Conservation (phyloP, 1,284 basidiomycete species). For the Malassezia caprae region DNA sequence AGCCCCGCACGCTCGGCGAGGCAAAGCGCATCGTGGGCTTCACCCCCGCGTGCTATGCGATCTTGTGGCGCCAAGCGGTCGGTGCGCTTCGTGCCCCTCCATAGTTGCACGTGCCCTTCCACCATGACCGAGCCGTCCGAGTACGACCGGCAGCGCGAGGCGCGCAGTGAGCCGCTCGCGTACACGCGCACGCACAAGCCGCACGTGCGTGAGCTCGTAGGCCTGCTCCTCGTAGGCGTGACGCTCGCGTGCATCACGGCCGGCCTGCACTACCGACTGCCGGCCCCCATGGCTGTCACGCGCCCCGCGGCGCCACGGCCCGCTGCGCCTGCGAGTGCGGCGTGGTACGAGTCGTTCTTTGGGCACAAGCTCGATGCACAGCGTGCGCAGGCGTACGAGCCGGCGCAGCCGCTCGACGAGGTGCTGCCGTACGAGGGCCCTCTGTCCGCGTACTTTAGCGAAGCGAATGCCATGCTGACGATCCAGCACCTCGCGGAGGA, state of each 20-base stretch:
- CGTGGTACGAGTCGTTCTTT: not conserved
- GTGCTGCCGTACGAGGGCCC: not conserved
- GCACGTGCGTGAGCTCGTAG: constrained; percentile 13
- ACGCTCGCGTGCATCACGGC: constrained; percentile 25
- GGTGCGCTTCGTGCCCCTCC: not conserved
- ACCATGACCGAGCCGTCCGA: not conserved
- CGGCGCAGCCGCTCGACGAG: constrained; percentile 1
- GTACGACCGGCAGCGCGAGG: not conserved
- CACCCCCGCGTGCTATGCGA: constrained; percentile 30
- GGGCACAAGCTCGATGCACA: not conserved
- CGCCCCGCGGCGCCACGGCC: constrained; percentile 13
- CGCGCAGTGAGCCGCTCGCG: constrained; percentile 1
- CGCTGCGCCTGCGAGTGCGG: not conserved
- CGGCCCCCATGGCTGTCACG: constrained; percentile 25
- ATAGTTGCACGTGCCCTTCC: not conserved
- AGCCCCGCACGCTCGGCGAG: constrained; percentile 58
- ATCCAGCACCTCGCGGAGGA: constrained; percentile 54
- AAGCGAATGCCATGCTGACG: constrained; percentile 34
- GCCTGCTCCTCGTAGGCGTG: constrained; percentile 19
- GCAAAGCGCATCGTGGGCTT: constrained; percentile 32
- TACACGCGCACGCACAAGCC: constrained; percentile 1
- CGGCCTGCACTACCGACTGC: constrained; percentile 39
- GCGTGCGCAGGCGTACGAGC: not conserved
- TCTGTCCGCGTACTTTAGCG: constrained; percentile 30
- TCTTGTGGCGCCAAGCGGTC: constrained; percentile 22